Evolutionary conservation across 345 rosid species (phyloP), one percentile per base, ranked within the genome.

Genomic region (Moricandia moricandioides): DNA sequence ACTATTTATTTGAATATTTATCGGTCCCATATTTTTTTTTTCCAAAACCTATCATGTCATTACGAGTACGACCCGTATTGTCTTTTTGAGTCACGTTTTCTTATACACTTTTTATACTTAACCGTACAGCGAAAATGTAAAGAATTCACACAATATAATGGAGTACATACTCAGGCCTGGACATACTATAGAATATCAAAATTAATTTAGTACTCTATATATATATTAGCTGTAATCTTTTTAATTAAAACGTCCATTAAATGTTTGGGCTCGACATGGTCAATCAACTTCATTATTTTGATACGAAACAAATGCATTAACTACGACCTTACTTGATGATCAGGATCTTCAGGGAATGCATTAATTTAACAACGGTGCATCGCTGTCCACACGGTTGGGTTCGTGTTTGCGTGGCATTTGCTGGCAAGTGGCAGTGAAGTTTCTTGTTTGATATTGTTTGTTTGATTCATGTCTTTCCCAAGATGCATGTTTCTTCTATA

Each of bases 321-420:
- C 47, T 6, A 31, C 59, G 67, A 74, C 71, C 58, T 56, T 65
- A 30, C 71, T 13, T 37, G 69, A 71, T 37, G 62, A 71, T 35
- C 49, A 61, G 39, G 39, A 60, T 39, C 49, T 62, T 33, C 14
- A 7, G 7, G 60, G 58, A 43, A 49, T 64, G 39, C 60, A 56
- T 43, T 70, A 70, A 11, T 77, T 27, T 64, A 62, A 55, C 29
- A 30, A 57, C 30, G 78, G 69, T 78, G 82, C 74, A 78, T 78
- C 74, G 70, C 66, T 78, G 82, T 73, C 78, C 82, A 78, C 82
- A 78, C 82, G 78, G 78, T 67, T 78, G 82, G 74, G 74, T 78
- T 62, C 30, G 27, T 78, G 26, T 74, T 34, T 73, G 35, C 66
- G 56, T 78, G 82, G 66, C 62, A 43, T 78, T 67, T 73, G 78